Base-by-base conservation (phyloP, 768 basidiomycete species). In the Lactarius indigo region DNA sequence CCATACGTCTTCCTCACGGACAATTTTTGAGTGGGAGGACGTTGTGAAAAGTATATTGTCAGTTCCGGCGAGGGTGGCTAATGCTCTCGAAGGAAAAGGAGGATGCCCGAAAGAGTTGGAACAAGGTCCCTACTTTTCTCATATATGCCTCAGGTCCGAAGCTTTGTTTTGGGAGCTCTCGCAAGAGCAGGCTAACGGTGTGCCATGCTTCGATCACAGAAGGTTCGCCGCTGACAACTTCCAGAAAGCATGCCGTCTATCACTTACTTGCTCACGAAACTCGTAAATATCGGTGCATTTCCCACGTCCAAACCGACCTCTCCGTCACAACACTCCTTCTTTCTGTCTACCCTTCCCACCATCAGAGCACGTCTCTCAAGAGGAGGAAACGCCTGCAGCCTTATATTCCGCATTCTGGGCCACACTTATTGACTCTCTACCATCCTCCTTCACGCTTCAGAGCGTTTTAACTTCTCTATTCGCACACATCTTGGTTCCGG, bases 21-120 rank as follows among this genome's bases (percentile, higher is more conserved):
- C 74, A 47, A 71, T 8, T 31, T 44, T 83, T 26, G 72, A 73
- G 55, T 97, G 95, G 95, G 90, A 92, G 69, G 89, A 94, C 70
- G 86, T 83, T 69, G 84, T 95, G 28, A 85, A 84, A 37, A 82
- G 85, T 65, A 61, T 88, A 2, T 79, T 87, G 59, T 80, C 85
- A 18, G 76, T 96, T 9, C 94, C 96, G 39, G 79, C 80, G n/a
- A 93, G 87, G 75, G 85, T 90, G 9, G 88, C 90, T 28, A 97
- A 98, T 76, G 83, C 84, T 2, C 74, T 87, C 39, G 83, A 79
- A 33, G 79, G 78, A 26, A 78, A 78, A 56, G 73, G 72, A 33
- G 72, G 70, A 4, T 72, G 83, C 2, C 89, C 89, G 1, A 66
- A 71, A 20, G 73, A 69, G 20, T 76, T 97, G 55, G 82, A 86